Conservation (phyloP, 176 grass and related monocot species). For the Triticum timopheevii region DNA sequence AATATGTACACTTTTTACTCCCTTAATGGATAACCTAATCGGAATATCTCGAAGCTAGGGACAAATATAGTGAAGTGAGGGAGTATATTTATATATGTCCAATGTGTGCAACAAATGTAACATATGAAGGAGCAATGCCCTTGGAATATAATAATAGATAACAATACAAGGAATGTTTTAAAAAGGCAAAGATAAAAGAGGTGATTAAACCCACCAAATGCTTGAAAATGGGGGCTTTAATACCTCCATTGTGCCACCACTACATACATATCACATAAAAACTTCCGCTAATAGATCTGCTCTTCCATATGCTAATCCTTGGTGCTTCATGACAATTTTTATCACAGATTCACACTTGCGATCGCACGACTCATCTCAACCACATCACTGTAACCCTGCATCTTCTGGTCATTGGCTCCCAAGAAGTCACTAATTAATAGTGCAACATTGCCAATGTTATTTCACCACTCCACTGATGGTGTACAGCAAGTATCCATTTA, state of each 20-base stretch:
- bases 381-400: too few relatives aligned
- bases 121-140: not conserved
- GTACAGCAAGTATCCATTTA: not conserved
- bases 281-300: not conserved
- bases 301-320: not conserved
- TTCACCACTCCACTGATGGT: too few relatives aligned
- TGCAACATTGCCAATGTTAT: not conserved
- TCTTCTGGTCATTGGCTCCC: not conserved
- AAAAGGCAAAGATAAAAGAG: not conserved
- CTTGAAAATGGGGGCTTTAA: not conserved
- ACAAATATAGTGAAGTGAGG: not conserved
- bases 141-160: not conserved
- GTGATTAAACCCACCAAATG: not conserved
- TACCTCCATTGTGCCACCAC: not conserved
- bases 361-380: not conserved
- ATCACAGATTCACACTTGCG: not conserved
- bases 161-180: not conserved
- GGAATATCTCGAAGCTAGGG: not conserved
- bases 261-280: not conserved
- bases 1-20: not conserved
- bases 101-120: not conserved
- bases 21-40: not conserved
- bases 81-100: not conserved
- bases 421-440: not conserved
- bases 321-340: not conserved